Conservation (phyloP, 495 filamentous ascomycete genomes). For the Neurospora terricola region DNA sequence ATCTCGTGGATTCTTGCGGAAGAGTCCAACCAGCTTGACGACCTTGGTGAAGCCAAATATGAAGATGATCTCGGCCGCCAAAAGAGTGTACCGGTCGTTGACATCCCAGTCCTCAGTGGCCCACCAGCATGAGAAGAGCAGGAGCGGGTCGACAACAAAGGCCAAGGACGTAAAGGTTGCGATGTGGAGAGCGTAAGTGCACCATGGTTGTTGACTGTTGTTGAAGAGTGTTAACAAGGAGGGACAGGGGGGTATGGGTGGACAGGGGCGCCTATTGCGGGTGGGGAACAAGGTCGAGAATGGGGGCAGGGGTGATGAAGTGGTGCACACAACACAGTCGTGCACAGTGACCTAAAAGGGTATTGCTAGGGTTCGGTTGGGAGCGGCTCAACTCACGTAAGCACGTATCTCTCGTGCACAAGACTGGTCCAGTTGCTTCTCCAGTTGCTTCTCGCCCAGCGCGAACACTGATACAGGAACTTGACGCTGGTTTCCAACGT, state of each 20-base stretch:
- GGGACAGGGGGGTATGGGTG: background rate
- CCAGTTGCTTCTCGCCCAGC: slow-evolving; percentile 78
- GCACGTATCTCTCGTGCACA: slow-evolving; percentile 57
- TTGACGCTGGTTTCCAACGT: slow-evolving; percentile 64
- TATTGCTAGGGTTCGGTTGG: background rate
- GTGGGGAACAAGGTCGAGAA: background rate
- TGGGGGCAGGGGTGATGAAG: background rate
- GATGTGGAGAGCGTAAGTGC: slow-evolving; percentile 64
- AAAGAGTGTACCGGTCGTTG: slow-evolving; percentile 31
- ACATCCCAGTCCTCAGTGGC: slow-evolving; percentile 34
- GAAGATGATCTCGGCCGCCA: slow-evolving; percentile 38
- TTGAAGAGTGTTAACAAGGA: background rate
- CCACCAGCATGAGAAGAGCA: slow-evolving; percentile 47
- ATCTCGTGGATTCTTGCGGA: slow-evolving; percentile 59
- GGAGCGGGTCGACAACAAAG: slow-evolving; percentile 50
- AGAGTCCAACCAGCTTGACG: slow-evolving; percentile 66
- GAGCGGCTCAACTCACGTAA: slow-evolving; percentile 44
- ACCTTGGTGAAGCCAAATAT: slow-evolving; percentile 58
- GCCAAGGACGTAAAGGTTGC: slow-evolving; percentile 65
- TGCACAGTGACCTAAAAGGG: background rate
- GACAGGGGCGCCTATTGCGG: background rate
- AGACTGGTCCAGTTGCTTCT: slow-evolving; percentile 72
- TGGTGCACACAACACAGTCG: background rate
- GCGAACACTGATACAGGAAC: slow-evolving; percentile 68
- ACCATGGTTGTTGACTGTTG: slow-evolving; percentile 60